Percentiles rank a stretch among this genome's conserved stretches.
Evolutionary conservation across 2,329 filamentous ascomycete genomes (phyloP).

Genomic region (Beauveria brongniartii): DNA sequence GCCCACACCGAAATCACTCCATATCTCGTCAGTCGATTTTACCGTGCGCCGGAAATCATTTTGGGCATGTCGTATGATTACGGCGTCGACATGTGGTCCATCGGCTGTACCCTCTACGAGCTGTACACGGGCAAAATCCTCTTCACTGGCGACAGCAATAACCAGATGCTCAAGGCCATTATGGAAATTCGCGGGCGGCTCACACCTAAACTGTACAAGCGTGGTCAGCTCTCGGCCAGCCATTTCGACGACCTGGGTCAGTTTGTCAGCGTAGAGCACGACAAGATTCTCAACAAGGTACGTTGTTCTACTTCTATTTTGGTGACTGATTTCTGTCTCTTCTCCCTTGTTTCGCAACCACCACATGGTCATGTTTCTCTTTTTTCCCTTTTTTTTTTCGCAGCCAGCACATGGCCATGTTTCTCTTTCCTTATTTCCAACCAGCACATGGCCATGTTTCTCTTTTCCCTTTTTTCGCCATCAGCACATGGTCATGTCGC

Average conservation of each 20-base stretch:
- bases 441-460: background rate
- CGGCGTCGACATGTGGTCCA: conserved; percentile 93
- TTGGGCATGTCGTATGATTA: conserved; percentile 94
- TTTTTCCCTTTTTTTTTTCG: background rate
- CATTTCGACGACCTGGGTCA: conserved; percentile 82
- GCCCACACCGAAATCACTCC: conserved; percentile 77
- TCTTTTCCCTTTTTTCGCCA: background rate
- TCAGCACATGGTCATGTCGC: conserved; percentile 10
- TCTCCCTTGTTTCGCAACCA: conserved; percentile 2
- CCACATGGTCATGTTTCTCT: background rate
- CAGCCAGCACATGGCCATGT: background rate
- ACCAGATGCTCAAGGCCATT: conserved; percentile 94
- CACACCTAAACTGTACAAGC: conserved; percentile 79
- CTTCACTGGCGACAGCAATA: conserved; percentile 92
- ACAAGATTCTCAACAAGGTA: conserved; percentile 80
- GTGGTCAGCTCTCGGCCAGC: conserved; percentile 63
- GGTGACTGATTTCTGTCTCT: background rate
- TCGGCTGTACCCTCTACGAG: conserved; percentile 95
- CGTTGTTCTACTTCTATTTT: conserved; percentile 21
- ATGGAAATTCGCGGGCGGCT: conserved; percentile 95
- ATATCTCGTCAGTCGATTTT: conserved; percentile 94
- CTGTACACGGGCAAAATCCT: conserved; percentile 96
- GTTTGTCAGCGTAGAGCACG: conserved; percentile 77
- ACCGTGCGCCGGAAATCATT: conserved; percentile 93
- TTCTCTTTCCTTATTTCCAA: conserved; percentile 11